Evolutionary conservation across 371 early-diverging fungal species (phyloP), one percentile per base, ranked within the genome.

Genomic region (Syncephalastrum racemosum): DNA sequence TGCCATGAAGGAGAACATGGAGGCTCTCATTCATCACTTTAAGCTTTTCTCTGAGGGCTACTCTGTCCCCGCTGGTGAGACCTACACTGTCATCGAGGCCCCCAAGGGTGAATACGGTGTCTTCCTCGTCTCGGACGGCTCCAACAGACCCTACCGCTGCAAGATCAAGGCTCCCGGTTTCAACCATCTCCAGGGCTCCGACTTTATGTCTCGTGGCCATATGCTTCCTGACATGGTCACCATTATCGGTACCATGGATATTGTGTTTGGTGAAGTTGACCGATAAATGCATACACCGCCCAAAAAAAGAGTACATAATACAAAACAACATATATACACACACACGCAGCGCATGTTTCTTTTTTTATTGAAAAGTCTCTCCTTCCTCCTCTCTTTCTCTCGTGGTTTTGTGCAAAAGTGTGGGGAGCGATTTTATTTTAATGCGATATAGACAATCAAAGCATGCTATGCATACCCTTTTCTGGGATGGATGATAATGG

Each of bases 41-140:
- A 98, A 98, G 82, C 81, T 97, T 41, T 98, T 90, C 81, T 94
- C 96, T 25, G 98, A 98, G 79, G 98, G 98, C 47, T 98, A 84
- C 85, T 83, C 93, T 46, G 98, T 98, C 16, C 98, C 98, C 22
- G 75, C 91, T 23, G 98, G 98, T 52, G 97, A 80, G 81, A 96
- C 97, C 15, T 98, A 98, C 80, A 94, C 95, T 25, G 96, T 88
- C 47, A 89, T 97, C 64, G 98, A 98, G 76, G 97, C 97, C 13
- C 98, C 98, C 62, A 98, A 98, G 86, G 97, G 96, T 68, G 97
- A 96, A 75, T 96, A 95, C 64, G 97, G 97, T 63, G 91, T 94
- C 25, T 93, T 87, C 71, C 75, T 94, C 54, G 86, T 93, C 4
- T 90, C 91, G 18, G 93, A 93, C 66, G 96, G 96, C 2, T 82